Base-by-base conservation (phyloP, 108 stramenopile genomes). In the Mayamaea pseudoterrestris region DNA sequence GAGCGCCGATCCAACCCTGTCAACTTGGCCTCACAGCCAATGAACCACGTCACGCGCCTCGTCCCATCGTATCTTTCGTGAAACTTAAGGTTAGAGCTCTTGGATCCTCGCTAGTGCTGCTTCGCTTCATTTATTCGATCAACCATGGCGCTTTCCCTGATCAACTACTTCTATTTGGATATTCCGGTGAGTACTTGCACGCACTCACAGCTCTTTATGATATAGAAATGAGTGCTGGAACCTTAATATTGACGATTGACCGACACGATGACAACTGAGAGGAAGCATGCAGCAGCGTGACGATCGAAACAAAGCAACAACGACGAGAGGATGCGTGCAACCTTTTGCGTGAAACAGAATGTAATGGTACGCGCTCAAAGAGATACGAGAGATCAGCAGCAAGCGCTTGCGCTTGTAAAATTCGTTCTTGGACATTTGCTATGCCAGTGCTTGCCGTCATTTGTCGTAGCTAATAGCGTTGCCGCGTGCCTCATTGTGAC, bases 91-190 rank as follows among this genome's bases (percentile, higher is more conserved):
- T 16, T 16, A 16, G n/a, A 16, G 7, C 41, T 42, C 13, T 16
- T 16, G 8, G 8, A 11, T 7, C 8, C 14, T 42, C 17, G 11
- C 17, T 42, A 16, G 41, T 16, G 8, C 41, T 7, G 7, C 7
- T 42, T 7, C 8, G 16, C 17, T 27, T 17, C 45, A 7, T 23
- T 18, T 16, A 14, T 8, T 1, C 40, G 28, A 24, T n/a, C 50
- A 16, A 68, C 18, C 5, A 68, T 68, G 67, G 56, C 67, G 18
- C 30, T 68, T 2, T 56, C 67, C 23, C 50, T 61, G n/a, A 22
- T 68, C 2, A 68, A 68, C 37, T 45, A 58, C 34, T 62, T 61
- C 43, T 52, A 45, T 30, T 53, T 47, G 50, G 32, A 68, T 11
- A 57, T 55, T 28, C 47, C 57, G 50, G 66, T 69, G 31, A 28